Conservation (phyloP, 148 eudicot species). For the Rhododendron vialii region DNA sequence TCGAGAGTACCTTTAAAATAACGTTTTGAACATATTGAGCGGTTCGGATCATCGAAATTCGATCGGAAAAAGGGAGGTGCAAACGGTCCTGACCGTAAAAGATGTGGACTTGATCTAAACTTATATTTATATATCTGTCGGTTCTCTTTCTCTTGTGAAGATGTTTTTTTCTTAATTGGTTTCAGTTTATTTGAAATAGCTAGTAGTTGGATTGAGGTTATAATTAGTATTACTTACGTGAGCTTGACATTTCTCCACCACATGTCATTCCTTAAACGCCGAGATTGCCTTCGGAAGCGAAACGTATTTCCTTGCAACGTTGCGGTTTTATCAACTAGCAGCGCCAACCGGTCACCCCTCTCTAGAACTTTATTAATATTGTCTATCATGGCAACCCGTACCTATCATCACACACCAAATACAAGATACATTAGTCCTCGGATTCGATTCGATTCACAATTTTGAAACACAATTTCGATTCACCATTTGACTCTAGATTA, state of each 20-base stretch:
- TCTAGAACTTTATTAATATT: constrained; percentile 94
- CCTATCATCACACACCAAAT: constrained; percentile 34
- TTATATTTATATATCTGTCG: too few species aligned
- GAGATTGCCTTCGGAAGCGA: constrained; percentile 87
- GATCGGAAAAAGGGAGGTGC: too few species aligned
- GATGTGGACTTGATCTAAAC: too few species aligned
- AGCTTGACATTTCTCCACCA: constrained; percentile 99
- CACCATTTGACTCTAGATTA: neutral
- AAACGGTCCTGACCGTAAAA: too few species aligned
- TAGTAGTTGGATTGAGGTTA: neutral
- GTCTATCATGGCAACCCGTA: constrained; percentile 88
- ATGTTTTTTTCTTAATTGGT: neutral
- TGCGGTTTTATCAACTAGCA: constrained; percentile 85
- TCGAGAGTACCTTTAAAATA: too few species aligned
- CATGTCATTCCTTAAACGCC: constrained; percentile 70
- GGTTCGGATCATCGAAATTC: too few species aligned
- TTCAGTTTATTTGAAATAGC: neutral
- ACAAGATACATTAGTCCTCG: neutral
- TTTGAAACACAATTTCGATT: neutral
- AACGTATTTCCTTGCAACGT: constrained; percentile 78
- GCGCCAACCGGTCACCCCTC: constrained; percentile 87
- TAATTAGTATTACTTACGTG: constrained; percentile 43
- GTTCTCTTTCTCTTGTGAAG: neutral
- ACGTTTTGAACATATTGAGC: too few species aligned
- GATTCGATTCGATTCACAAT: neutral